These are phyloP conservation scores for Irpex lacteus DNA, from an alignment of 1,284 basidiomycete species.

Conservation along the genomic window DNA sequence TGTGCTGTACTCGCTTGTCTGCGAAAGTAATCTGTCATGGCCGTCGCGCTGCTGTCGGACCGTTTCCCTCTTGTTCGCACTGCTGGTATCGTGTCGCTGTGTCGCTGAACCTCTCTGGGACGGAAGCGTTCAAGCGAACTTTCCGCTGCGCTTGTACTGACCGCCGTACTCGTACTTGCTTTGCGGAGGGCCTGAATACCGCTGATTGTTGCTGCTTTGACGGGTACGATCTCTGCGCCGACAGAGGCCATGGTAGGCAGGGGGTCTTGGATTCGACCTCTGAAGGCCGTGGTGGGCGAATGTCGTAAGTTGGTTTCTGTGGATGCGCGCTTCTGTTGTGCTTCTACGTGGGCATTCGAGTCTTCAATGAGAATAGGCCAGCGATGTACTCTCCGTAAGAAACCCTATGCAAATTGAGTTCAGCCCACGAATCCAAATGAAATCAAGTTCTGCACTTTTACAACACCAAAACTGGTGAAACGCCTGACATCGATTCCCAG, in stretches of 20 bases:
- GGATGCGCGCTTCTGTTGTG: neutral
- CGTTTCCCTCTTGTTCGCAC: constrained; percentile 13
- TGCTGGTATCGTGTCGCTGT: constrained; percentile 11
- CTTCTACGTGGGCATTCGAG: constrained; percentile 4
- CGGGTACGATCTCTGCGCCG: constrained; percentile 22
- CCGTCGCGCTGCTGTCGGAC: constrained; percentile 13
- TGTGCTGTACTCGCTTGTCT: neutral
- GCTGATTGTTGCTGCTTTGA: constrained; percentile 12
- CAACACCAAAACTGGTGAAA: constrained; percentile 98
- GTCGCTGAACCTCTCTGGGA: constrained; percentile 15
- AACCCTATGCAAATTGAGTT: constrained; percentile 58
- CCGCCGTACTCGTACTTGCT: constrained; percentile 1
- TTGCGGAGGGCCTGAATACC: constrained; percentile 19
- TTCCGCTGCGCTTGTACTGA: constrained; percentile 30
- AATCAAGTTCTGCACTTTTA: constrained; percentile 62
- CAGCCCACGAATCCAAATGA: neutral
- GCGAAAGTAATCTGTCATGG: constrained; percentile 9
- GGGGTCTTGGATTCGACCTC: constrained; percentile 23
- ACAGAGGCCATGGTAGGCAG: constrained; percentile 23
- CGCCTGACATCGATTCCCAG: constrained; percentile 88
- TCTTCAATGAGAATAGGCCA: constrained; percentile 70
- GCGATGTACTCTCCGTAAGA: constrained; percentile 88
- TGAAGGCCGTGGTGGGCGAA: constrained; percentile 4
- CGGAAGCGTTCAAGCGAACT: constrained; percentile 33
- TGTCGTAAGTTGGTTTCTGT: constrained; percentile 7